Conservation (phyloP, 805 yeast genomes). For the Nakazawaea populi region DNA sequence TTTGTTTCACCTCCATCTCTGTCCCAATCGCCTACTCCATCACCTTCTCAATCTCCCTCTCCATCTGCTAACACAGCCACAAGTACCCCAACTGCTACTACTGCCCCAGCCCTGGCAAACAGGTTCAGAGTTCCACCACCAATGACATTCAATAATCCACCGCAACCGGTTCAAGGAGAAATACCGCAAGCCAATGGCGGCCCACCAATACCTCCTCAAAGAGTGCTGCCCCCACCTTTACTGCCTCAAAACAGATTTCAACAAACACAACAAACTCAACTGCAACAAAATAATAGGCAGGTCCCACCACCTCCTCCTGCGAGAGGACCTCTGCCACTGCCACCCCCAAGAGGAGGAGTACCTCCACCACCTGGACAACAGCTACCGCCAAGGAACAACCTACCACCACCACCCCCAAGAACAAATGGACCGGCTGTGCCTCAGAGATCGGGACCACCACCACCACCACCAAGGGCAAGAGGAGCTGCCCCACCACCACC, state of each 20-base stretch:
- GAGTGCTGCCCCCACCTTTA: constrained; percentile 7
- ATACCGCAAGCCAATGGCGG: constrained; percentile 14
- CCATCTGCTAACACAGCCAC: neutral
- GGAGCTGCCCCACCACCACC: constrained; percentile 26
- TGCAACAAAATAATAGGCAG: constrained; percentile 3
- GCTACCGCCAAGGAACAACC: constrained; percentile 16
- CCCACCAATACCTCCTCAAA: constrained; percentile 17
- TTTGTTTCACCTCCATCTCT: constrained; percentile 12
- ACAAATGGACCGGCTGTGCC: constrained; percentile 17
- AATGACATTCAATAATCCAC: constrained; percentile 15
- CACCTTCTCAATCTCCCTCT: constrained; percentile 13
- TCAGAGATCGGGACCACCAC: constrained; percentile 17
- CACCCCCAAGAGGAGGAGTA: constrained; percentile 16
- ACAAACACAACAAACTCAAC: constrained; percentile 8
- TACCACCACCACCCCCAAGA: constrained; percentile 19
- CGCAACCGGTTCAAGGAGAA: constrained; percentile 13
- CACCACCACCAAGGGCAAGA: constrained; percentile 11
- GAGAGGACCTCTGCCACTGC: constrained; percentile 16
- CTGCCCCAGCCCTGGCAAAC: constrained; percentile 4
- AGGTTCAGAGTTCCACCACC: constrained; percentile 33
- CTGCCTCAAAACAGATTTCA: constrained; percentile 3
- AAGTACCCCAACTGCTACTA: neutral
- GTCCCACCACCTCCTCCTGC: constrained; percentile 20
- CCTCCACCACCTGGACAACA: constrained; percentile 15
- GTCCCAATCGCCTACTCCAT: constrained; percentile 7